Conservation (phyloP, 1,139 yeast species). For the Groenewaldozyma sp. region DNA sequence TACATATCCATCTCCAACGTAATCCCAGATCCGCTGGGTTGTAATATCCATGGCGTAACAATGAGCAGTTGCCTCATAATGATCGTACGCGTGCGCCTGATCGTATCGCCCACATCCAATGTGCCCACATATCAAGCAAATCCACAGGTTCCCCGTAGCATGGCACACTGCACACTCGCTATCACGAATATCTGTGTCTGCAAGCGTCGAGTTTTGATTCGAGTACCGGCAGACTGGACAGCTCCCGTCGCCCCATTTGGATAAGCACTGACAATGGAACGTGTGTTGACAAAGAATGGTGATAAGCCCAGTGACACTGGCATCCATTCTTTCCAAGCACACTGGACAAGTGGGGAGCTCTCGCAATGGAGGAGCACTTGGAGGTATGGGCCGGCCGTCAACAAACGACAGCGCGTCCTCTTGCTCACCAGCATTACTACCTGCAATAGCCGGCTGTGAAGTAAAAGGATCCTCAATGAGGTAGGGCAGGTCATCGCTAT, state of each 20-base stretch:
- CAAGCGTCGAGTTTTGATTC: conserved; percentile 14
- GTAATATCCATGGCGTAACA: conserved; percentile 86
- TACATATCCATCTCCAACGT: conserved; percentile 85
- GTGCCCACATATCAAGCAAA: conserved; percentile 81
- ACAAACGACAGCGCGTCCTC: conserved; percentile 1
- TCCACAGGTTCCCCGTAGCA: conserved; percentile 69
- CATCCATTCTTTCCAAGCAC: conserved; percentile 83
- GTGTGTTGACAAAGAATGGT: conserved; percentile 93
- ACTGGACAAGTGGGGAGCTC: conserved; percentile 94
- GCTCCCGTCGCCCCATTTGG: conserved; percentile 84
- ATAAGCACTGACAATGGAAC: conserved; percentile 81
- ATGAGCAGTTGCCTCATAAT: conserved; percentile 69
- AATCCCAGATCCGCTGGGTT: conserved; percentile 92
- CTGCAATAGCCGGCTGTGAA: conserved; percentile 15
- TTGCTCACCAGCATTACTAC: background rate
- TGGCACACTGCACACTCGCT: conserved; percentile 44
- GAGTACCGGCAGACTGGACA: conserved; percentile 92
- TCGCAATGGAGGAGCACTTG: conserved; percentile 30
- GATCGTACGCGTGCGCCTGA: conserved; percentile 78
- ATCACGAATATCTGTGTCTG: conserved; percentile 11
- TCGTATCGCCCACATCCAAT: conserved; percentile 89
- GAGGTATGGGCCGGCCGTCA: conserved; percentile 23
- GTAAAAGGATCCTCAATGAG: conserved; percentile 69
- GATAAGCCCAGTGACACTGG: conserved; percentile 67
- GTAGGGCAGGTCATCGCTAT: conserved; percentile 44